These are phyloP conservation scores for Rhizopogon roseolus DNA, from an alignment of 768 basidiomycete genomes.

Conservation along the genomic window DNA sequence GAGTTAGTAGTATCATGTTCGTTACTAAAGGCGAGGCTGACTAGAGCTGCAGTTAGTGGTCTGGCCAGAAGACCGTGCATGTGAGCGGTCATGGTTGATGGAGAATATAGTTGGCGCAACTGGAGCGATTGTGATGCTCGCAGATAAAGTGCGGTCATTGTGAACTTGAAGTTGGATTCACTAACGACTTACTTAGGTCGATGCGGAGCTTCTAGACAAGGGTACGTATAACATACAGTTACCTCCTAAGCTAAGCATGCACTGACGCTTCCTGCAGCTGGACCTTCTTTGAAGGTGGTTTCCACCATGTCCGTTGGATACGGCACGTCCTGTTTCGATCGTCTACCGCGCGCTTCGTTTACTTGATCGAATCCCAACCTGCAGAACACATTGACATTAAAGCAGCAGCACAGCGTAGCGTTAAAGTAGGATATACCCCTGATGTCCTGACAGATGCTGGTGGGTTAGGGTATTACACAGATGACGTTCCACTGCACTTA, in stretches of 20 bases:
- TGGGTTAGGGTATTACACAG: constrained; percentile 17
- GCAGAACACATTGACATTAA: constrained; percentile 80
- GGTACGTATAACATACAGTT: constrained; percentile 23
- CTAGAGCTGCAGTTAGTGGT: constrained; percentile 33
- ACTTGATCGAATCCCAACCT: background rate
- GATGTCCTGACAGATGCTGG: constrained; percentile 92
- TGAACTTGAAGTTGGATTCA: background rate
- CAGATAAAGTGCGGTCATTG: constrained; percentile 56
- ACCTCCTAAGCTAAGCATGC: background rate
- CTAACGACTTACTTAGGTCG: constrained; percentile 41
- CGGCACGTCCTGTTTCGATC: constrained; percentile 38
- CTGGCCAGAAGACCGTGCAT: constrained; percentile 51
- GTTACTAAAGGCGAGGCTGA: background rate
- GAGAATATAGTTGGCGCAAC: constrained; percentile 62
- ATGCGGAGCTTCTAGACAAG: constrained; percentile 52
- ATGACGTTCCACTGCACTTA: background rate
- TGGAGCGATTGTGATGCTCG: constrained; percentile 60
- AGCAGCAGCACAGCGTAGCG: constrained; percentile 51
- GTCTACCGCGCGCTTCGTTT: background rate
- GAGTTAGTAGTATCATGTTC: constrained; percentile 4
- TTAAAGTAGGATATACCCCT: constrained; percentile 88
- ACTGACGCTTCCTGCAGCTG: constrained; percentile 47
- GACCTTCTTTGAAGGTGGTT: constrained; percentile 69
- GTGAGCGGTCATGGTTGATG: constrained; percentile 67
- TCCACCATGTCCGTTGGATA: constrained; percentile 94